Conservation (phyloP, 805 yeast genomes). For the Candida mattraensis region DNA sequence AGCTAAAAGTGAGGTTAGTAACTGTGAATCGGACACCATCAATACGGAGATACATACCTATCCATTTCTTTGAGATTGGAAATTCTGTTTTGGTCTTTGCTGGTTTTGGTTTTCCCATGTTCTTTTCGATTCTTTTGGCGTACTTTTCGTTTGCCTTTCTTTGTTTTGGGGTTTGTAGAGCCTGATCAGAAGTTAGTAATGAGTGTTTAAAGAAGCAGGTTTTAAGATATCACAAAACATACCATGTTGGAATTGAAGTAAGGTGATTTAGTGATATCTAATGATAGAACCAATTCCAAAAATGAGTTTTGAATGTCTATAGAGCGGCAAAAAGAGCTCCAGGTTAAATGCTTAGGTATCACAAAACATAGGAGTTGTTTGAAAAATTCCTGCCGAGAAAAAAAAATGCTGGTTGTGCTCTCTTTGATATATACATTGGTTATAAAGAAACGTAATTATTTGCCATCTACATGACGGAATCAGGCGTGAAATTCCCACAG, state of each 20-base stretch:
- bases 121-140: conserved; percentile 68
- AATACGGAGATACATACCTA: conserved; percentile 41
- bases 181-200: too few relatives aligned
- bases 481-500: conserved; percentile 5
- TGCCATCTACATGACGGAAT: background rate
- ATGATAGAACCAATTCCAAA: conserved; percentile 2
- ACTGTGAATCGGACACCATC: background rate
- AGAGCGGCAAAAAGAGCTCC: too few relatives aligned
- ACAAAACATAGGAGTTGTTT: too few relatives aligned
- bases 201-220: too few relatives aligned
- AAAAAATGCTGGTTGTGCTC: too few relatives aligned
- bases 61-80: conserved; percentile 67
- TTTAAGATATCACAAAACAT: too few relatives aligned
- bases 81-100: conserved; percentile 38
- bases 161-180: conserved; percentile 82
- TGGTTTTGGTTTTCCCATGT: conserved; percentile 70
- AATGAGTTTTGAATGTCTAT: too few relatives aligned
- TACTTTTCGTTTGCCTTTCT: conserved; percentile 84
- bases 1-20: conserved; percentile 16
- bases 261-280: background rate
- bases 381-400: background rate
- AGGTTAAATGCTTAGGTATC: too few relatives aligned
- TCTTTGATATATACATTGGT: too few relatives aligned
- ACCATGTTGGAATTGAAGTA: background rate
- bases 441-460: background rate